Evolutionary conservation across 768 basidiomycete species (phyloP), one percentile per base, ranked within the genome.

Genomic region (Psilocybe azurescens): DNA sequence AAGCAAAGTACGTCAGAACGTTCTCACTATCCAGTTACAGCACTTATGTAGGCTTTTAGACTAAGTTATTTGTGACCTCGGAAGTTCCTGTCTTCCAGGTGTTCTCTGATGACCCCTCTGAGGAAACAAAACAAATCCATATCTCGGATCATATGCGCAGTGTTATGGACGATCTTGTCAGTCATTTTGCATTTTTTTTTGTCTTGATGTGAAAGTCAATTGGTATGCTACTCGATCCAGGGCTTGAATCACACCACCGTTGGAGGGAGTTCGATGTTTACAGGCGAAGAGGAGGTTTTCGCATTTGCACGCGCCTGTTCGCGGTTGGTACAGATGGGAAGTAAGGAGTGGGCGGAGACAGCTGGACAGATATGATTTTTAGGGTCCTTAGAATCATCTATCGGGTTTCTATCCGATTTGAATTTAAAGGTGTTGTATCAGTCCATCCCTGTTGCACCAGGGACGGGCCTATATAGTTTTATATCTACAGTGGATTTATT

Each of bases 231-330:
- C 13, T 18, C 14, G 41, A n/a, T 33, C 24, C 65, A 96, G 94
- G 95, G 95, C 18, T 79, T 98, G 0, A 83, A 90, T 1, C 83
- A 83, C 24, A 88, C 94, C 30, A 77, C 84, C 18, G 90, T 97
- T 16, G 93, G 94, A 36, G 80, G 82, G 1, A 94, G 91, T 63
- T 90, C 94, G 47, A 91, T 99, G 79, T 99, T 99, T 72, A 90
- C 90, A 0, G 96, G 97, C 3, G 96, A 99, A 70, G 97, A 99
- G 74, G 97, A 99, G 75, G 73, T 98, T 0, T 99, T 99, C 72
- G 97, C 97, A 0, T 99, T 98, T 74, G 95, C 95, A 10, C 86
- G 97, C 38, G 96, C 96, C 18, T 94, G 93, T 70, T 94, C 91
- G 24, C 83, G 94, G 48, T 78, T 94, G 16, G 90, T 93, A 49